A percentile compares a stretch with the other conserved stretches of the same genome.
Conservation (phyloP, 176 grass and related monocot genomes). For the Musa beccarii region DNA sequence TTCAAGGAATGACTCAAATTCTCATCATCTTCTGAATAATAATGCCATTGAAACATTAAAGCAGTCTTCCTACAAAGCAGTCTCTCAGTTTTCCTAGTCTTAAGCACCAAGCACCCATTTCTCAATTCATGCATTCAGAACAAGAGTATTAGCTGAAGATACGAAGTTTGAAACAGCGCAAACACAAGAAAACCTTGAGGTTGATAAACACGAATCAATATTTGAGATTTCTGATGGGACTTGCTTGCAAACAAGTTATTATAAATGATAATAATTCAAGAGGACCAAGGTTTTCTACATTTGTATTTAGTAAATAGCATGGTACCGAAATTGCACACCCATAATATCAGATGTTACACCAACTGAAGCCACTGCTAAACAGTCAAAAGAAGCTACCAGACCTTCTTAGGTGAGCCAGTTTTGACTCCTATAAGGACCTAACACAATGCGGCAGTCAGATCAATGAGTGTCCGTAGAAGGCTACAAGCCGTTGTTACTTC, state of each 20-base stretch:
- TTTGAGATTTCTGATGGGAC: not conserved
- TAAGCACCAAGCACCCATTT: too few relatives aligned
- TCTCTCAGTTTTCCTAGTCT: too few relatives aligned
- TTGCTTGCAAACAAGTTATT: not conserved
- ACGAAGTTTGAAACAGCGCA: too few relatives aligned
- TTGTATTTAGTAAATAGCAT: not conserved
- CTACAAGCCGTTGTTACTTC: constrained; percentile 26
- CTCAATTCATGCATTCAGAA: too few relatives aligned
- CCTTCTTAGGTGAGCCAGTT: not conserved
- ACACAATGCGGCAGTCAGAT: not conserved
- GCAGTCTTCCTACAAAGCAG: too few relatives aligned
- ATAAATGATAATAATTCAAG: not conserved
- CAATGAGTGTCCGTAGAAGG: not conserved
- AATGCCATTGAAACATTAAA: too few relatives aligned
- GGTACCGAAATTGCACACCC: not conserved
- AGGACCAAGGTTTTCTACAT: not conserved
- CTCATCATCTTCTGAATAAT: too few relatives aligned
- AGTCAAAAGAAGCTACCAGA: not conserved
- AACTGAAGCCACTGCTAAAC: not conserved
- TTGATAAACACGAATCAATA: too few relatives aligned
- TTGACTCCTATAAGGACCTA: not conserved
- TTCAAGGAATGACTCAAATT: too few relatives aligned
- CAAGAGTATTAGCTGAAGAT: too few relatives aligned
- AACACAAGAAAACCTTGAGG: too few relatives aligned
- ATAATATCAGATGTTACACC: not conserved